Conservation (phyloP, 2,329 filamentous ascomycete genomes). For the Trichoderma breve region DNA sequence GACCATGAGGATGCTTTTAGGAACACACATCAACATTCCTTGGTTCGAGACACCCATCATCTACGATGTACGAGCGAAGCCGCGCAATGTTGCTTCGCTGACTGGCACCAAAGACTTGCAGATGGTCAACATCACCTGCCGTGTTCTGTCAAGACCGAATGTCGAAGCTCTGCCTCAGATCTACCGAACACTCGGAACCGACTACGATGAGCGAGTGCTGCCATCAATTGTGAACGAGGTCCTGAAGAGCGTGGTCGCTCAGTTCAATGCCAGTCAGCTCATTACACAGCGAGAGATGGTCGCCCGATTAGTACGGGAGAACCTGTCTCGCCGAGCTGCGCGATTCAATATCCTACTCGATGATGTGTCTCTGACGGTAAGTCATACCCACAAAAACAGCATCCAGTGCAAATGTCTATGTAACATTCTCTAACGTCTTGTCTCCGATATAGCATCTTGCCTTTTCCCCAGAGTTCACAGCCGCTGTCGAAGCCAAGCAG, state of each 20-base stretch:
- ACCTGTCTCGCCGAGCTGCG: slow-evolving; percentile 84
- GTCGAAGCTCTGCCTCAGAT: slow-evolving; percentile 91
- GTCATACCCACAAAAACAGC: slow-evolving; percentile 28
- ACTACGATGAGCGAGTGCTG: slow-evolving; percentile 95
- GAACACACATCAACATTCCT: slow-evolving; percentile 89
- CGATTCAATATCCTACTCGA: slow-evolving; percentile 97
- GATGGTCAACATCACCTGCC: slow-evolving; percentile 99
- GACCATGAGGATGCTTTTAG: slow-evolving; percentile 43
- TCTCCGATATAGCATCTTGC: slow-evolving; percentile 56
- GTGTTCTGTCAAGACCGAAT: slow-evolving; percentile 90
- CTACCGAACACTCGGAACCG: slow-evolving; percentile 89
- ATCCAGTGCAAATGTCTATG: not conserved
- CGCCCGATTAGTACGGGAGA: slow-evolving; percentile 85
- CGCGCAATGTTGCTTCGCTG: slow-evolving; percentile 91
- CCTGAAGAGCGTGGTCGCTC: slow-evolving; percentile 95
- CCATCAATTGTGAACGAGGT: slow-evolving; percentile 99
- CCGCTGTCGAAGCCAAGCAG: slow-evolving; percentile 71
- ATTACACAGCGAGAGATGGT: slow-evolving; percentile 99
- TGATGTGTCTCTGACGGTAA: slow-evolving; percentile 92
- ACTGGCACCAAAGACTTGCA: slow-evolving; percentile 99
- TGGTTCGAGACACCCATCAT: slow-evolving; percentile 97
- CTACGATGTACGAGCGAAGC: slow-evolving; percentile 97
- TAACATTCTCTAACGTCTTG: not conserved
- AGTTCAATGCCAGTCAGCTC: slow-evolving; percentile 97
- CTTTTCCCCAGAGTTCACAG: slow-evolving; percentile 72